These are phyloP conservation scores for Debaryomyces castellii DNA, from an alignment of 805 yeast species.

Conservation along the genomic window DNA sequence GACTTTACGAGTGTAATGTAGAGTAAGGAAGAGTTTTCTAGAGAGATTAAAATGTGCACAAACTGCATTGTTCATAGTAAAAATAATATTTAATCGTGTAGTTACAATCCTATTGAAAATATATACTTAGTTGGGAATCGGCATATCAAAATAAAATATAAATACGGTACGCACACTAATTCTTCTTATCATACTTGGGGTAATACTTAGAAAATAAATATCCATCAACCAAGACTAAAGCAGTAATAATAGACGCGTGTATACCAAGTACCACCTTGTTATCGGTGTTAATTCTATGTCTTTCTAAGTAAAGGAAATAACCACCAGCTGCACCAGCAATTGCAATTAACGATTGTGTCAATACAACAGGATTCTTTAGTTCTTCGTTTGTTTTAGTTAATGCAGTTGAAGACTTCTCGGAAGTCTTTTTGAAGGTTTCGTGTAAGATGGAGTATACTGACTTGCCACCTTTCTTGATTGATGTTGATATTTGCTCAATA, in stretches of 20 bases:
- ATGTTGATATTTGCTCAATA: constrained; percentile 16
- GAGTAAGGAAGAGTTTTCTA: too few relatives aligned
- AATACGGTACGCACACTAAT: neutral
- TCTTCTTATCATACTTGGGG: constrained; percentile 48
- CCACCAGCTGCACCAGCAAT: constrained; percentile 49
- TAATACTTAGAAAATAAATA: constrained; percentile 53
- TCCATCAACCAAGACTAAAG: constrained; percentile 55
- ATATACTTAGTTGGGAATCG: neutral
- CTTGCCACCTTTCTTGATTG: constrained; percentile 9
- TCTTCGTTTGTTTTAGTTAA: constrained; percentile 31
- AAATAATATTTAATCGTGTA: neutral
- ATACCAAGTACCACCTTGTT: constrained; percentile 47
- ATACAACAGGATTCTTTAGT: constrained; percentile 62
- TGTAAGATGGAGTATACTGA: constrained; percentile 7
- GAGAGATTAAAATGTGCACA: too few relatives aligned
- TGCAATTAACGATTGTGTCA: constrained; percentile 51
- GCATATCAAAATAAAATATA: neutral
- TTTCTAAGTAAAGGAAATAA: constrained; percentile 49
- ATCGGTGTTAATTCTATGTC: constrained; percentile 45
- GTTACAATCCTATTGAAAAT: neutral
- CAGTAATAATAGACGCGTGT: constrained; percentile 53
- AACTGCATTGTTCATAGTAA: neutral
- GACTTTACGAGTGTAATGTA: too few relatives aligned
- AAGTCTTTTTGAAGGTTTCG: constrained; percentile 11
- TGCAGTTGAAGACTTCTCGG: constrained; percentile 10